Evolutionary conservation across 1,139 yeast species (phyloP).

Genomic region (Blastobotrys malaysiensis): DNA sequence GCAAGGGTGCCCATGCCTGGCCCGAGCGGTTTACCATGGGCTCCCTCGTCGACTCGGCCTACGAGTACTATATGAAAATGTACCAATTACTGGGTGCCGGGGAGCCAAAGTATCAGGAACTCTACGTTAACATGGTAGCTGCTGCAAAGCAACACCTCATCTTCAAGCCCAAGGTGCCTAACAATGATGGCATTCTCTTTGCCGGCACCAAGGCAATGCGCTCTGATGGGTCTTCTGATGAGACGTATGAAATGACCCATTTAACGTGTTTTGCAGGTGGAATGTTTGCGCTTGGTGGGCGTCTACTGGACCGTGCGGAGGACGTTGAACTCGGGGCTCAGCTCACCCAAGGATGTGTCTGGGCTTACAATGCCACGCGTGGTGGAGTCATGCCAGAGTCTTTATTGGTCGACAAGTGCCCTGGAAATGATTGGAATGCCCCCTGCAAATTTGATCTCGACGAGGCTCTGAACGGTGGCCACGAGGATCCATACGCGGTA

Average conservation of each 20-base stretch:
- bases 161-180: constrained; percentile 39
- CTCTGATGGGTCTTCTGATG: constrained; percentile 9
- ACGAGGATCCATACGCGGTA: not conserved
- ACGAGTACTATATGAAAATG: constrained; percentile 62
- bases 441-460: constrained; percentile 3
- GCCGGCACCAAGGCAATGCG: constrained; percentile 40
- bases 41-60: constrained; percentile 63
- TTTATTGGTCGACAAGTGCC: constrained; percentile 37
- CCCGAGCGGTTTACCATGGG: constrained; percentile 40
- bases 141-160: constrained; percentile 40
- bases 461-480: not conserved
- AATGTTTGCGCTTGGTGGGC: constrained; percentile 63
- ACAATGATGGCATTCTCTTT: constrained; percentile 42
- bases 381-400: constrained; percentile 44
- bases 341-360: constrained; percentile 63
- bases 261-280: constrained; percentile 60
- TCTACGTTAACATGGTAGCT: constrained; percentile 37
- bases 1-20: constrained; percentile 8
- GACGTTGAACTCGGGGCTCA: constrained; percentile 56
- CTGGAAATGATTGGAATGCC: constrained; percentile 16
- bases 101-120: constrained; percentile 29
- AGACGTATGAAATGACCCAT: constrained; percentile 41
- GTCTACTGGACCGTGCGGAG: constrained; percentile 43
- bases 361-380: constrained; percentile 47
- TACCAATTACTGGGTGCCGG: constrained; percentile 48